Evolutionary conservation across 768 basidiomycete genomes (phyloP), one percentile per base, ranked within the genome.

Genomic region (Psilocybe cyanescens): DNA sequence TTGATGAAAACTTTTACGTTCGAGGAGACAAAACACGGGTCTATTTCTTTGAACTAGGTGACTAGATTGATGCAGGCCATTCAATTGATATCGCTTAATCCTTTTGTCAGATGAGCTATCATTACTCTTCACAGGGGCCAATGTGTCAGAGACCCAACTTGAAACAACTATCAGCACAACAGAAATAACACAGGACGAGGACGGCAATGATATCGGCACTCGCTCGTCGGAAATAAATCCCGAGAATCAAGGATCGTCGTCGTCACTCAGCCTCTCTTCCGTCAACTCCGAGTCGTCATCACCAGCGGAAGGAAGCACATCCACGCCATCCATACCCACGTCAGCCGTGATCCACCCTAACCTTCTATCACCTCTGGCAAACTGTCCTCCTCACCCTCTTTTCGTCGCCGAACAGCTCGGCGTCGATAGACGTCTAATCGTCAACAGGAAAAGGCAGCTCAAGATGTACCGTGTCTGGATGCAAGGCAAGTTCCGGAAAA

Each of bases 391-490:
- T 1, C 86, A 87, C 49, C 86, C 89, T 4, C 77, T 94, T 37
- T 96, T 98, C 74, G 71, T 79, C n/a, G 83, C 86, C n/a, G 85
- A 89, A 58, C 92, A 94, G 68, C 81, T 99, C 2, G 95, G 95
- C 2, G 85, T 95, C 5, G 97, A 99, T 77, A 81, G 95, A 6
- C 83, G 97, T 46, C 76, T 99, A 58, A 81, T 99, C 47, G 89
- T 99, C 55, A 99, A 99, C 70, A 83, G 97, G 49, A 98, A 97
- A 76, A 81, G 93, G 60, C 91, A 95, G 76, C 76, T 97, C 54
- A 97, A 97, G 75, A 99, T 99, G 97, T 98, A 97, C 72, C 81
- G 97, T 49, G 91, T 95, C 0, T 97, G 94, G 94, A 87, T 95
- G 88, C 94, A 96, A 74, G 92, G 86, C 0, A 90, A 89, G 70